phyloP scores from a whole-genome alignment of 2,329 filamentous ascomycete genomes.

The Trichoderma sp. region DNA sequence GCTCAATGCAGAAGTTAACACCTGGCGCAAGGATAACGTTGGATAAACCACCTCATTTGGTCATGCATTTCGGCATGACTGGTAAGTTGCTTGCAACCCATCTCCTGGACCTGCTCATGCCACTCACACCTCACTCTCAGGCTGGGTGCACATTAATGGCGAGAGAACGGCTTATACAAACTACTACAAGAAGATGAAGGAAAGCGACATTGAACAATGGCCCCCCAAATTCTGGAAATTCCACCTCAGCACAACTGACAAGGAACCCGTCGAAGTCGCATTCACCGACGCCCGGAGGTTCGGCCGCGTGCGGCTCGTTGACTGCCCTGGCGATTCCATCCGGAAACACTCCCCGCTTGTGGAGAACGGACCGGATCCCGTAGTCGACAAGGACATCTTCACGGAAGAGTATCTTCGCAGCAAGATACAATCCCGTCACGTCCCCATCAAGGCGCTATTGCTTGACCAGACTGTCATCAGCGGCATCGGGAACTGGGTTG shows the following conservation, averaged over 20 bases:
- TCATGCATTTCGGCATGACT: constrained; percentile 85
- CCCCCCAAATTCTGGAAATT: constrained; percentile 93
- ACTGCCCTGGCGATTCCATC: constrained; percentile 78
- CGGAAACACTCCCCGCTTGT: constrained; percentile 76
- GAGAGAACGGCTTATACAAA: constrained; percentile 77
- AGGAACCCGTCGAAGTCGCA: constrained; percentile 63
- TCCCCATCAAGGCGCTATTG: constrained; percentile 86
- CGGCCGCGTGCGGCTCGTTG: constrained; percentile 76
- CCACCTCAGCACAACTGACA: constrained; percentile 65
- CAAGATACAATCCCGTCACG: constrained; percentile 74
- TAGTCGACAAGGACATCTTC: constrained; percentile 76
- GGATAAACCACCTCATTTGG: constrained; percentile 77
- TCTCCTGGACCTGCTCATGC: background rate
- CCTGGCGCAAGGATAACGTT: constrained; percentile 50
- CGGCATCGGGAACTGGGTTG: constrained; percentile 97
- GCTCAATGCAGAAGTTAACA: background rate
- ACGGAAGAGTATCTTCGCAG: constrained; percentile 74
- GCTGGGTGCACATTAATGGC: constrained; percentile 87
- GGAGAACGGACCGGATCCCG: constrained; percentile 92
- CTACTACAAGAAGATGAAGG: constrained; percentile 75
- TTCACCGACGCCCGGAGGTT: constrained; percentile 85
- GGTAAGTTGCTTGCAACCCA: constrained; percentile 44
- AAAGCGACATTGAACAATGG: constrained; percentile 68
- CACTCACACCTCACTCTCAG: constrained; percentile 36
- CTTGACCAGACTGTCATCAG: constrained; percentile 87